A percentile compares a stretch with the other conserved stretches of the same genome.
Evolutionary conservation across 371 early-diverging fungal species (phyloP).

Genomic region (Encephalitozoon romaleae): DNA sequence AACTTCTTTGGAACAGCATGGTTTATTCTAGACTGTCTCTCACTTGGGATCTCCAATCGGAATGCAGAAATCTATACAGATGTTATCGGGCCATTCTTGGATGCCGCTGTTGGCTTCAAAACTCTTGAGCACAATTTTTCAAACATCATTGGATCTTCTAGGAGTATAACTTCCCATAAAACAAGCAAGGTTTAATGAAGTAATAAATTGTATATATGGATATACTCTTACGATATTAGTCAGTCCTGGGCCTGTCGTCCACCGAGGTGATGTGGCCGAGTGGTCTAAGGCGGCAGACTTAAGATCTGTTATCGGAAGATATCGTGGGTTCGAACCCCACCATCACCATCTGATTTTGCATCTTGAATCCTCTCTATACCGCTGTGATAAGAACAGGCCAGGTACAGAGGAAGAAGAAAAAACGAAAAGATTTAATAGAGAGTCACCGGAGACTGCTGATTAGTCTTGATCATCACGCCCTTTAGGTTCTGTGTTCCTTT

Average conservation of each 20-base stretch:
- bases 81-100: background rate
- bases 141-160: background rate
- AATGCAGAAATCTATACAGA: background rate
- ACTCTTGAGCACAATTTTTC: background rate
- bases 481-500: conserved; percentile 98
- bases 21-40: background rate
- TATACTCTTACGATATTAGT: background rate
- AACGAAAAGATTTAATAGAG: conserved; percentile 50
- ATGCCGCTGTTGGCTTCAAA: background rate
- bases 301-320: conserved; percentile 13
- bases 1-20: background rate
- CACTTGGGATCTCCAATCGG: background rate
- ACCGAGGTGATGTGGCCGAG: conserved; percentile 6
- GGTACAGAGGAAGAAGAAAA: background rate
- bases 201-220: background rate
- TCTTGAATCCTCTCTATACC: background rate
- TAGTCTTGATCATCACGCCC: conserved; percentile 88
- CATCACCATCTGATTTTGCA: background rate
- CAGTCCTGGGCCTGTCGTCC: background rate
- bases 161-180: background rate
- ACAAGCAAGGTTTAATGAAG: background rate
- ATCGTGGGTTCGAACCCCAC: conserved; percentile 19
- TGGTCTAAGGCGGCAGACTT: conserved; percentile 16
- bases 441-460: conserved; percentile 78
- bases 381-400: too few relatives aligned